phyloP scores from a whole-genome alignment of 2,329 filamentous ascomycete species.

The Diaporthe helianthi region DNA sequence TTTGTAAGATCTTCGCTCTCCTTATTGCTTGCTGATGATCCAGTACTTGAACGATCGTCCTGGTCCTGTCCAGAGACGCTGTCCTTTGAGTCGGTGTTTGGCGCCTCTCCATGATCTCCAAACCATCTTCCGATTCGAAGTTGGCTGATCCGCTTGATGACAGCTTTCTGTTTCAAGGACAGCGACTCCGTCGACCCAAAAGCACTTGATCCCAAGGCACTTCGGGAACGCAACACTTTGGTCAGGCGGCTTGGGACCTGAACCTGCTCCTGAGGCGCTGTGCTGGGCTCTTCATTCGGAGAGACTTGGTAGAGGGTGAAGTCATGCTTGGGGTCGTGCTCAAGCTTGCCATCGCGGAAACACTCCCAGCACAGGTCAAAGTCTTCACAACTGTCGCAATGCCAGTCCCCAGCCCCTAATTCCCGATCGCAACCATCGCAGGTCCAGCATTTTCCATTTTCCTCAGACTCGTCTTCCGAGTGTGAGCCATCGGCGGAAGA shows the following conservation, averaged over 20 bases:
- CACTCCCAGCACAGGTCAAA: slow-evolving; percentile 24
- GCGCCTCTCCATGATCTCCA: not conserved
- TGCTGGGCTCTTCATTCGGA: not conserved
- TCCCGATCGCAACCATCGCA: slow-evolving; percentile 7
- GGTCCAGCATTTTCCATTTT: not conserved
- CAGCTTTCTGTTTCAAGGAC: not conserved
- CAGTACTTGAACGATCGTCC: not conserved
- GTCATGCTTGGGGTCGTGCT: slow-evolving; percentile 13
- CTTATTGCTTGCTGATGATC: not conserved
- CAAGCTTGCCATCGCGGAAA: slow-evolving; percentile 13
- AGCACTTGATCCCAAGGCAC: not conserved
- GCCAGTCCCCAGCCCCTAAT: slow-evolving; percentile 14
- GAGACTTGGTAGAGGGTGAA: not conserved
- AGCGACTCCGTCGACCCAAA: slow-evolving; percentile 11
- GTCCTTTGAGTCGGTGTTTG: not conserved
- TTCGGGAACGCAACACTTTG: not conserved
- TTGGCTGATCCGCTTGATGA: not conserved
- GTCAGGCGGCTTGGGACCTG: not conserved
- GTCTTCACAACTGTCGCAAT: slow-evolving; percentile 1
- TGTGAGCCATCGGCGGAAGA: not conserved
- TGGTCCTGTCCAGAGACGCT: not conserved
- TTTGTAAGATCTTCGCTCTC: not conserved
- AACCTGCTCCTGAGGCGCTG: not conserved
- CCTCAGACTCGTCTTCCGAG: not conserved
- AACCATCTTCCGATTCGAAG: slow-evolving; percentile 9